Evolutionary conservation across 768 basidiomycete genomes (phyloP).

Genomic region (Agrocybe praecox): DNA sequence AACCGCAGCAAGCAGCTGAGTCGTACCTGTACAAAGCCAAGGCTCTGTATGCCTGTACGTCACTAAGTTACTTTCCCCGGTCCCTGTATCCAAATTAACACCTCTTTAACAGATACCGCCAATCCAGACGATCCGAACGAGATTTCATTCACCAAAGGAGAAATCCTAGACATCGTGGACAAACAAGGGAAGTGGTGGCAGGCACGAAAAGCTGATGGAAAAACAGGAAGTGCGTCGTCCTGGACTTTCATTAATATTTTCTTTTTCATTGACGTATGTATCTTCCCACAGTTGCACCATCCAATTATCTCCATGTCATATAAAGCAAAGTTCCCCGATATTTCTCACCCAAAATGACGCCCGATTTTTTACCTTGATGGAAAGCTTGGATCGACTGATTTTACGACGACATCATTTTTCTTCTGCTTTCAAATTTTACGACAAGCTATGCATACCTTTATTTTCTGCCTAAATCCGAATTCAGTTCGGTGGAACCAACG

Average conservation of each 20-base stretch:
- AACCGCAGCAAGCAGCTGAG: slow-evolving; percentile 37
- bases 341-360: not conserved
- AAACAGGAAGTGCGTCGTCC: slow-evolving; percentile 70
- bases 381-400: slow-evolving; percentile 13
- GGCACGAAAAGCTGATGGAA: slow-evolving; percentile 76
- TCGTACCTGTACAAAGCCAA: slow-evolving; percentile 76
- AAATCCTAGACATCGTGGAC: slow-evolving; percentile 90
- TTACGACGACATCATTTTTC: slow-evolving; percentile 22
- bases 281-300: slow-evolving; percentile 68
- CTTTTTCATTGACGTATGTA: slow-evolving; percentile 12
- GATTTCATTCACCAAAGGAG: slow-evolving; percentile 91
- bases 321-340: slow-evolving; percentile 32
- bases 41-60: slow-evolving; percentile 84
- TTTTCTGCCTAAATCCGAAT: slow-evolving; percentile 8
- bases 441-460: slow-evolving; percentile 22
- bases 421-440: slow-evolving; percentile 9
- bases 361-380: slow-evolving; percentile 4
- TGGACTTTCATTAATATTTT: not conserved
- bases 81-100: slow-evolving; percentile 20
- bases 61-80: slow-evolving; percentile 16
- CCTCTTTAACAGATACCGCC: slow-evolving; percentile 71
- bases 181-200: slow-evolving; percentile 96
- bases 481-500: slow-evolving; percentile 8
- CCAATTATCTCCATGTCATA: slow-evolving; percentile 84
- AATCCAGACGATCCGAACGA: slow-evolving; percentile 95